Conservation (phyloP, 2,329 filamentous ascomycete genomes). For the Exophiala calicioides region DNA sequence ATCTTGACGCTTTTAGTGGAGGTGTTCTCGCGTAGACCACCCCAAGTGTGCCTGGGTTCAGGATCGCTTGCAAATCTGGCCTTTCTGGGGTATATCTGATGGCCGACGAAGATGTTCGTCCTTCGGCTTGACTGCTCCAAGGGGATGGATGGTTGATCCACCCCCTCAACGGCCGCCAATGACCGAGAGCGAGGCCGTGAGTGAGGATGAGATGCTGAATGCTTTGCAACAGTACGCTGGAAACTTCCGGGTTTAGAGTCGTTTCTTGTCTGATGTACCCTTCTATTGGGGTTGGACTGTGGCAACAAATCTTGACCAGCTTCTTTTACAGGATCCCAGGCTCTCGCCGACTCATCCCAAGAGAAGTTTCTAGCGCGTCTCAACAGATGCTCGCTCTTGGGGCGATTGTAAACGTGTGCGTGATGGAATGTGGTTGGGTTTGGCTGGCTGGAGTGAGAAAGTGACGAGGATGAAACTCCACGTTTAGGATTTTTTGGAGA, state of each 20-base stretch:
- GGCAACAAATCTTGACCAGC: not conserved
- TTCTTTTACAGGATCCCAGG: not conserved
- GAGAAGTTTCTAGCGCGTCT: not conserved
- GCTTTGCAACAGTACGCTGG: too few species aligned
- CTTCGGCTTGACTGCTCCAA: slow-evolving; percentile 12
- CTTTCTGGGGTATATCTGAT: not conserved
- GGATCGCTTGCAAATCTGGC: too few species aligned
- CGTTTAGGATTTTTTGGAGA: slow-evolving; percentile 9
- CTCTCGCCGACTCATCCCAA: not conserved
- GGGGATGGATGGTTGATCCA: slow-evolving; percentile 22
- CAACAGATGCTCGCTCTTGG: not conserved
- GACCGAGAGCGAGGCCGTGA: slow-evolving; percentile 10
- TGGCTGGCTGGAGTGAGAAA: not conserved
- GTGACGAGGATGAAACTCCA: slow-evolving; percentile 12
- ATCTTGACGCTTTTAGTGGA: slow-evolving; percentile 9
- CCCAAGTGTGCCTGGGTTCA: too few species aligned
- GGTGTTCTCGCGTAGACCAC: too few species aligned
- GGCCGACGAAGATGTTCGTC: slow-evolving; percentile 10
- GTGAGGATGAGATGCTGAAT: not conserved
- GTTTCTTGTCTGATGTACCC: not conserved
- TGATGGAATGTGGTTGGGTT: not conserved
- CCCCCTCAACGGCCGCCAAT: slow-evolving; percentile 11
- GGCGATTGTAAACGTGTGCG: not conserved
- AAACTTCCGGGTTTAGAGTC: too few species aligned
- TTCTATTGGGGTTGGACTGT: not conserved